These are phyloP conservation scores for Harrya chromipes DNA, from an alignment of 768 basidiomycete genomes.

Conservation along the genomic window DNA sequence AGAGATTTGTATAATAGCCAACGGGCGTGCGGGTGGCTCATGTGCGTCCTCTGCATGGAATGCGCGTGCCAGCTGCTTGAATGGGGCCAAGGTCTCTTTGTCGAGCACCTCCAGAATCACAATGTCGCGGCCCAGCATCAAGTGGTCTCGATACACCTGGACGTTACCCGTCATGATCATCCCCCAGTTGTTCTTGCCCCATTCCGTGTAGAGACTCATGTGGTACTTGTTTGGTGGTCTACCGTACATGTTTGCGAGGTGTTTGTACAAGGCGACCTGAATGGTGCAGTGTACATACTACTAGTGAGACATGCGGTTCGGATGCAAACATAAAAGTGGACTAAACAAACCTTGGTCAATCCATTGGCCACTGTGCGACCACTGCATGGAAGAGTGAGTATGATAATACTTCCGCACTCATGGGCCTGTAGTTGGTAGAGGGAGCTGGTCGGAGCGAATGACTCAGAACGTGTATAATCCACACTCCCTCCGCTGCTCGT, in stretches of 20 bases:
- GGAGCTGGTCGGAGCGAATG: no score
- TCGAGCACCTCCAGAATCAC: constrained; percentile 48
- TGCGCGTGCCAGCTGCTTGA: constrained; percentile 43
- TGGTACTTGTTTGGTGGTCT: constrained; percentile 72
- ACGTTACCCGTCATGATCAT: constrained; percentile 88
- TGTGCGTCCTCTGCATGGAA: constrained; percentile 42
- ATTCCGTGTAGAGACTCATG: constrained; percentile 62
- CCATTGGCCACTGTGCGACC: constrained; percentile 42
- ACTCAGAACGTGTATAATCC: no score
- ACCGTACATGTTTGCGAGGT: constrained; percentile 60
- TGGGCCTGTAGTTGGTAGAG: background rate
- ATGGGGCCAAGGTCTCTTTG: constrained; percentile 46
- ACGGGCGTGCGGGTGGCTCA: constrained; percentile 12
- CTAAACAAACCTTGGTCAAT: constrained; percentile 49
- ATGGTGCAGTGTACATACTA: constrained; percentile 31
- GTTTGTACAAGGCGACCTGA: constrained; percentile 93
- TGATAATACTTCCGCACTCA: constrained; percentile 21
- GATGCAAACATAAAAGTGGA: background rate
- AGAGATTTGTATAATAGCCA: constrained; percentile 80
- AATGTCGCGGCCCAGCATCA: constrained; percentile 71
- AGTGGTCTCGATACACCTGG: constrained; percentile 60
- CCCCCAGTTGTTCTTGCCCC: constrained; percentile 80
- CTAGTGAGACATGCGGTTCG: background rate
- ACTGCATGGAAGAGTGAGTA: constrained; percentile 32
- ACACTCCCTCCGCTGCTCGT: no score